Percentiles rank a stretch among this genome's conserved stretches.
Evolutionary conservation across 208 protist species (phyloP).

Genomic region (Plasmodiophora brassicae): DNA sequence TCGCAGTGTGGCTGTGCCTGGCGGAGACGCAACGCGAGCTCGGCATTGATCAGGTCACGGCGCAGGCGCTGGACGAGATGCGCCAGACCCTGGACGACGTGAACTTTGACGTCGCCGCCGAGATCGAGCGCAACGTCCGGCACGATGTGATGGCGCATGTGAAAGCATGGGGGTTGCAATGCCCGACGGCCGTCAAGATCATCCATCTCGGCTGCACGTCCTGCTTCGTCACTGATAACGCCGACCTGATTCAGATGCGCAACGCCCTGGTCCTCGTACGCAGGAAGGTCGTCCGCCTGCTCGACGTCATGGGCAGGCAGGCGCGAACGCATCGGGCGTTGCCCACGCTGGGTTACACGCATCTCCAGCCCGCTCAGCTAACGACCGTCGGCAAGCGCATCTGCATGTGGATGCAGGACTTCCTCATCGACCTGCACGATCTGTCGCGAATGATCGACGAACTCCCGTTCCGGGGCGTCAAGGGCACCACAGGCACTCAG

Average conservation of each 20-base stretch:
- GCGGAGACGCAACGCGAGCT: slow-evolving; percentile 55
- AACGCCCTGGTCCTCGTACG: not conserved
- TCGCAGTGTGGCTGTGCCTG: slow-evolving; percentile 54
- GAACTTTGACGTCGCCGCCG: slow-evolving; percentile 53
- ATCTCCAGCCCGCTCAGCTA: slow-evolving; percentile 65
- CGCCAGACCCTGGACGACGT: slow-evolving; percentile 50
- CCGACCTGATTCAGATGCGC: slow-evolving; percentile 58
- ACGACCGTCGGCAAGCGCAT: slow-evolving; percentile 66
- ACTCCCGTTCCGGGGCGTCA: slow-evolving; percentile 49
- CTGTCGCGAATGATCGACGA: not conserved
- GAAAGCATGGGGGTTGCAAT: slow-evolving; percentile 47
- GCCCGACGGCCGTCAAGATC: slow-evolving; percentile 53
- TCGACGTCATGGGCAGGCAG: slow-evolving; percentile 31
- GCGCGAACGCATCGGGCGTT: slow-evolving; percentile 48
- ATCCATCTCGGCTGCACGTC: slow-evolving; percentile 67
- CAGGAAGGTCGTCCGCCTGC: slow-evolving; percentile 49
- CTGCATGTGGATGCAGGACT: slow-evolving; percentile 53
- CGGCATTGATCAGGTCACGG: slow-evolving; percentile 57
- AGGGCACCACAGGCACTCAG: slow-evolving; percentile 66
- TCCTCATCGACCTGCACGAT: slow-evolving; percentile 26
- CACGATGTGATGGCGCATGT: slow-evolving; percentile 69
- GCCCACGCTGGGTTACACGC: slow-evolving; percentile 62
- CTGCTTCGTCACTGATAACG: slow-evolving; percentile 67
- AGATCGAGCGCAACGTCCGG: slow-evolving; percentile 52
- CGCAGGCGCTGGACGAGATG: slow-evolving; percentile 60